Evolutionary conservation across 1,139 yeast species (phyloP), one percentile per base, ranked within the genome.

Genomic region (Saccharomycopsis hybrid): DNA sequence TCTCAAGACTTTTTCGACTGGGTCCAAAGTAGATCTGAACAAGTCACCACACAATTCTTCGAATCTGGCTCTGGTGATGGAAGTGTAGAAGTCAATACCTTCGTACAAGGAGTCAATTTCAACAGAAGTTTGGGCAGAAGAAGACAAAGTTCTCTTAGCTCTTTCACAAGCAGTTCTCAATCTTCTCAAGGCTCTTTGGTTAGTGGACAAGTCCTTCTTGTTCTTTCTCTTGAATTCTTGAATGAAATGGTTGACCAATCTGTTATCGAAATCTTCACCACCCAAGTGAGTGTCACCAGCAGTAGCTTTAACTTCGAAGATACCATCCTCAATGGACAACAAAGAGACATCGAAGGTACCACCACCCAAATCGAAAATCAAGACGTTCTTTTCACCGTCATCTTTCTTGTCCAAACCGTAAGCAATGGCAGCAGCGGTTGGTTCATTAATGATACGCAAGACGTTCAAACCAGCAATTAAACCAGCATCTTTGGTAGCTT

Each of bases 211-310:
- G 68, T 85, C 94, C 67, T 78, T 76, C 73, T 82, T 83, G 73
- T 82, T 74, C 78, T 85, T 85, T 77, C 88, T 80, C 82, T 84
- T 82, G 81, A 85, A 85, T 69, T 85, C 92, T 62, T 79, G 77
- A 65, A 80, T 81, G 73, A 85, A 84, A 74, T 78, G 85, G 71
- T 73, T 84, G 57, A 85, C 85, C 65, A 85, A 73, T 75, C 85
- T 80, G 76, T 83, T 80, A 71, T 85, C 94, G 69, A 85, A 84
- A 72, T 84, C 94, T 73, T 89, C 96, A 78, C 97, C 97, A 77
- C 97, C 97, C 76, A 89, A 80, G 73, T 89, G 97, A 59, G 97
- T 89, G 74, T 89, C 96, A 84, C 97, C 97, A 54, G 96, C 96
- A 61, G 97, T 89, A 57, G 97, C 90, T 78, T 88, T 87, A 64